These are phyloP conservation scores for Ophiosphaerella herpotricha DNA, from an alignment of 2,329 filamentous ascomycete species.

Conservation along the genomic window DNA sequence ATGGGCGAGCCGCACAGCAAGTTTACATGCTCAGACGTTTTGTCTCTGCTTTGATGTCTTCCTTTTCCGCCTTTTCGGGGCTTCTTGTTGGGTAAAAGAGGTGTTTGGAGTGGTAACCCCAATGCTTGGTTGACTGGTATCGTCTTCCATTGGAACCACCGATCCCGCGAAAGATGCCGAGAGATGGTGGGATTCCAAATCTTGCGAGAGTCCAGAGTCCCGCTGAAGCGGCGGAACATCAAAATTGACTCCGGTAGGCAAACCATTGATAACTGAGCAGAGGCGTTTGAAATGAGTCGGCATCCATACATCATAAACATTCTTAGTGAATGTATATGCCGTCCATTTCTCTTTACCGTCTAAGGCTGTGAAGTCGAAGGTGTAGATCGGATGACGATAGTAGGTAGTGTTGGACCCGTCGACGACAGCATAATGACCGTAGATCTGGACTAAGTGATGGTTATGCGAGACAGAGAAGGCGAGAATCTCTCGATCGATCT, in stretches of 20 bases:
- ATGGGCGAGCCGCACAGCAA: too few species aligned
- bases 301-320: too few species aligned
- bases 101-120: background rate
- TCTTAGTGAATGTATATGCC: slow-evolving; percentile 9
- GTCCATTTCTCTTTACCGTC: slow-evolving; percentile 11
- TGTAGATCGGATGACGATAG: slow-evolving; percentile 13
- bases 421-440: slow-evolving; percentile 23
- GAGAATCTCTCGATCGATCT: slow-evolving; percentile 22
- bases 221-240: slow-evolving; percentile 6
- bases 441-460: slow-evolving; percentile 18
- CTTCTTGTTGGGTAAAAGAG: background rate
- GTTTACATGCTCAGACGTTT: too few species aligned
- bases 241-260: slow-evolving; percentile 6
- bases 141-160: background rate
- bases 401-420: slow-evolving; percentile 13
- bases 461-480: slow-evolving; percentile 11
- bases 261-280: slow-evolving; percentile 8
- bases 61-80: background rate
- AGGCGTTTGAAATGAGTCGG: too few species aligned
- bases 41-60: background rate
- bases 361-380: slow-evolving; percentile 1
- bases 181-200: background rate
- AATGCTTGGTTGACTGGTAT: background rate
- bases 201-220: background rate
- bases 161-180: background rate